Evolutionary conservation across 768 basidiomycete genomes (phyloP).

Genomic region (Butyriboletus loyo): DNA sequence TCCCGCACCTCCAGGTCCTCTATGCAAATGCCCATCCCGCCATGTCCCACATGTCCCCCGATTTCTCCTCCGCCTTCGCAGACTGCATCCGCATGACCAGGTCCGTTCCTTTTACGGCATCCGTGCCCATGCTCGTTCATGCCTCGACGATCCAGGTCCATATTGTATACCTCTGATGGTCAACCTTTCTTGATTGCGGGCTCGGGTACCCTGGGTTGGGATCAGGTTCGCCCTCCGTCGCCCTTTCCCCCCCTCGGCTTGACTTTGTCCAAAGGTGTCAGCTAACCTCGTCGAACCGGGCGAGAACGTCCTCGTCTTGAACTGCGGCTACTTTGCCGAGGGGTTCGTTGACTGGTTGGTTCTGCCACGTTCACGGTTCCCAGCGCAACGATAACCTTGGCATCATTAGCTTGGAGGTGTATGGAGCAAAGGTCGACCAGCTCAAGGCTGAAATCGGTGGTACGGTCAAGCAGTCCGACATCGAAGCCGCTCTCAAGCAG

Average conservation of each 20-base stretch:
- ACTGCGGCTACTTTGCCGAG: conserved; percentile 94
- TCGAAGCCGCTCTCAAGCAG: conserved; percentile 66
- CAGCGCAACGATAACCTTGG: neutral
- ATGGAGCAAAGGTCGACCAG: conserved; percentile 85
- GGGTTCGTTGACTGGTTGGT: conserved; percentile 80
- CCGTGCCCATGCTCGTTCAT: conserved; percentile 1
- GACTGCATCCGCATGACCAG: conserved; percentile 85
- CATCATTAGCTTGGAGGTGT: conserved; percentile 64
- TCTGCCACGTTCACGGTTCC: neutral
- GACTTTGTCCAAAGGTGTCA: conserved; percentile 57
- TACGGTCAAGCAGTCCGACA: conserved; percentile 55
- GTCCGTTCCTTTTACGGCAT: conserved; percentile 28
- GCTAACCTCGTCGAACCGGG: conserved; percentile 86
- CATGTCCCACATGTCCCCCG: conserved; percentile 84
- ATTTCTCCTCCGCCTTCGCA: conserved; percentile 85
- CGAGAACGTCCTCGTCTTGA: conserved; percentile 77
- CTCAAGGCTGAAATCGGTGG: conserved; percentile 80
- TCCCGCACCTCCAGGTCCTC: conserved; percentile 55
- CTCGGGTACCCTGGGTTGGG: conserved; percentile 96
- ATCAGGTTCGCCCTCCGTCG: conserved; percentile 54
- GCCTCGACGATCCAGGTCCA: conserved; percentile 43
- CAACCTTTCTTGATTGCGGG: conserved; percentile 96
- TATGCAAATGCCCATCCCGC: conserved; percentile 91
- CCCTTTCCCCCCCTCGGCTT: neutral
- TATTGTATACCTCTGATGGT: conserved; percentile 71